Conservation (phyloP, 805 yeast genomes). For the Candida tammaniensis region DNA sequence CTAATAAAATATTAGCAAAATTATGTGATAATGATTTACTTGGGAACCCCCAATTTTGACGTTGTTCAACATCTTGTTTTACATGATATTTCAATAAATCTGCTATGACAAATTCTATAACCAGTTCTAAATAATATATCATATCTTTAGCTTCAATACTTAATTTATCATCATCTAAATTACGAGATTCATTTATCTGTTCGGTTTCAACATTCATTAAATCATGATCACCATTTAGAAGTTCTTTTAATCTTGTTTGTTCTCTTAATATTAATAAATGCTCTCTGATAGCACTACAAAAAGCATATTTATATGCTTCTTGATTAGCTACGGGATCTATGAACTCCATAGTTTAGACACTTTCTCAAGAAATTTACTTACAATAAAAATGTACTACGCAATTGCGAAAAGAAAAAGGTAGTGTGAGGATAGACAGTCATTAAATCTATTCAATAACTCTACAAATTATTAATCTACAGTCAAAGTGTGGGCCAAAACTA, state of each 20-base stretch:
- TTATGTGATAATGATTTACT: constrained; percentile 11
- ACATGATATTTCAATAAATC: constrained; percentile 16
- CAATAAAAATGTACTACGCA: too few species aligned
- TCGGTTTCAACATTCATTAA: constrained; percentile 9
- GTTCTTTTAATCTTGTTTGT: constrained; percentile 3
- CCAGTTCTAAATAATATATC: constrained; percentile 17
- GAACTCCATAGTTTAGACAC: constrained; percentile 2
- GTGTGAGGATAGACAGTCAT: too few species aligned
- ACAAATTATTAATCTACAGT: too few species aligned
- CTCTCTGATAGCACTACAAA: constrained; percentile 22
- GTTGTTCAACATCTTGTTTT: constrained; percentile 13
- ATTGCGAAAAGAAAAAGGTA: too few species aligned
- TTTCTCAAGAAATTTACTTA: too few species aligned
- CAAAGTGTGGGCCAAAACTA: constrained; percentile 2
- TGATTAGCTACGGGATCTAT: constrained; percentile 10
- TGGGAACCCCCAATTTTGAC: constrained; percentile 11
- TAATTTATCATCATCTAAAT: not conserved
- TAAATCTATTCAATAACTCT: too few species aligned
- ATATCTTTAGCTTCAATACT: constrained; percentile 14
- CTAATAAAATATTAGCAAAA: constrained; percentile 18
- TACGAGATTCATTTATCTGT: constrained; percentile 12
- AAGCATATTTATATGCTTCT: constrained; percentile 22
- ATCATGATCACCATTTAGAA: constrained; percentile 1
- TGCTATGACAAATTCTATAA: constrained; percentile 13
- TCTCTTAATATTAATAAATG: constrained; percentile 19